phyloP scores from a whole-genome alignment of 163 green algal species.

The Trebouxiophyceae sp. region DNA sequence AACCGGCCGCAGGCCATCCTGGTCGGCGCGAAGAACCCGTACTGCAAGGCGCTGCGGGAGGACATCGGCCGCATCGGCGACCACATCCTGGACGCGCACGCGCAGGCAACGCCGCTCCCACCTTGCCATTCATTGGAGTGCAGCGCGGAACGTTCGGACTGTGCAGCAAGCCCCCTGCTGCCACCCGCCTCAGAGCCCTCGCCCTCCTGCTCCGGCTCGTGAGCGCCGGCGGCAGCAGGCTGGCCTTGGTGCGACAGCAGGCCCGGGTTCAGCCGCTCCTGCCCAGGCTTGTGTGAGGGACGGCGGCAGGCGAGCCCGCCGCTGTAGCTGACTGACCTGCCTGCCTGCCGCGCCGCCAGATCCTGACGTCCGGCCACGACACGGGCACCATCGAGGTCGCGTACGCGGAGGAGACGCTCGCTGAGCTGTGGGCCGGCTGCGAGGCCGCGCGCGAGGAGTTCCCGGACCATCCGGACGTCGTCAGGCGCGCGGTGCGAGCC shows the following conservation, averaged over 20 bases:
- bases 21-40: slow-evolving; percentile 35
- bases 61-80: slow-evolving; percentile 52
- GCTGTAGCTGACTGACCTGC: too few species aligned
- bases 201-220: too few species aligned
- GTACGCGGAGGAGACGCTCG: slow-evolving; percentile 60
- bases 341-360: too few species aligned
- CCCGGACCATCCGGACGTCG: slow-evolving; percentile 33
- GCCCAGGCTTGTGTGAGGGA: too few species aligned
- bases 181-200: too few species aligned
- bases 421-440: slow-evolving; percentile 66
- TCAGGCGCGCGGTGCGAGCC: slow-evolving; percentile 58
- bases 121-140: too few species aligned
- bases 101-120: neutral
- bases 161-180: too few species aligned
- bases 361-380: slow-evolving; percentile 13
- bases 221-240: too few species aligned
- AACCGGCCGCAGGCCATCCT: slow-evolving; percentile 62
- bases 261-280: too few species aligned
- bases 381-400: slow-evolving; percentile 49
- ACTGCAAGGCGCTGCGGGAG: slow-evolving; percentile 38
- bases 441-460: slow-evolving; percentile 54
- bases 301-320: too few species aligned
- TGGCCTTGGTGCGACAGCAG: too few species aligned
- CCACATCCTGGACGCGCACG: slow-evolving; percentile 42
- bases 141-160: too few species aligned